These are phyloP conservation scores for Psilocybe cubensis DNA, from an alignment of 768 basidiomycete species.

Conservation along the genomic window DNA sequence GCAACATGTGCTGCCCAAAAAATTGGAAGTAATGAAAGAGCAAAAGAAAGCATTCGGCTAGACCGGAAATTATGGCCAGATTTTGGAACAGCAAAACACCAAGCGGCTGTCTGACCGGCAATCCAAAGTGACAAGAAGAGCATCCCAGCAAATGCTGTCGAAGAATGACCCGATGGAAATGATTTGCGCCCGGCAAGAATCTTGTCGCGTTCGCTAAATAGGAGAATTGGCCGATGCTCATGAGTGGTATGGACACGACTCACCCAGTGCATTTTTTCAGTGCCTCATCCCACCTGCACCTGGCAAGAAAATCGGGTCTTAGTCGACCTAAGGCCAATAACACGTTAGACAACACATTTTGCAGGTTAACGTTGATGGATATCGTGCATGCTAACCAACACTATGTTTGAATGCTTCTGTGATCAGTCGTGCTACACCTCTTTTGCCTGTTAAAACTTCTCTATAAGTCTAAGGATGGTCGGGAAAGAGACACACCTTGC, in stretches of 20 bases:
- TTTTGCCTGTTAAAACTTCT: constrained; percentile 16
- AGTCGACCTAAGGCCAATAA: constrained; percentile 48
- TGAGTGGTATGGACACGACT: constrained; percentile 4
- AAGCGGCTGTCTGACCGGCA: constrained; percentile 66
- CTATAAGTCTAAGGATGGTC: not conserved
- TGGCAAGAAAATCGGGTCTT: constrained; percentile 68
- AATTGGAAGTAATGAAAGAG: constrained; percentile 55
- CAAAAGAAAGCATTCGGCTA: constrained; percentile 50
- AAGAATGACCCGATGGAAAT: constrained; percentile 74
- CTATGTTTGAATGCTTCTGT: constrained; percentile 59
- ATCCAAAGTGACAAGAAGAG: constrained; percentile 63
- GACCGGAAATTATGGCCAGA: constrained; percentile 38
- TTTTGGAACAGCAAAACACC: constrained; percentile 48
- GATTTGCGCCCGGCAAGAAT: constrained; percentile 59
- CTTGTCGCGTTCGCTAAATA: constrained; percentile 5
- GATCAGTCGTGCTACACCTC: constrained; percentile 49
- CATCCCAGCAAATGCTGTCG: constrained; percentile 69
- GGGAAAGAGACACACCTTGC: constrained; percentile 31
- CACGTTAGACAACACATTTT: no score
- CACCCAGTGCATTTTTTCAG: constrained; percentile 60
- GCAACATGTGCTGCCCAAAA: constrained; percentile 64
- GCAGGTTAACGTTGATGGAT: no score
- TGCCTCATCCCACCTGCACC: constrained; percentile 62
- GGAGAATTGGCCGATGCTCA: not conserved
- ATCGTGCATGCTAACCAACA: constrained; percentile 63